Conservation (phyloP, 1,284 basidiomycete species). For the Ustilago curta region DNA sequence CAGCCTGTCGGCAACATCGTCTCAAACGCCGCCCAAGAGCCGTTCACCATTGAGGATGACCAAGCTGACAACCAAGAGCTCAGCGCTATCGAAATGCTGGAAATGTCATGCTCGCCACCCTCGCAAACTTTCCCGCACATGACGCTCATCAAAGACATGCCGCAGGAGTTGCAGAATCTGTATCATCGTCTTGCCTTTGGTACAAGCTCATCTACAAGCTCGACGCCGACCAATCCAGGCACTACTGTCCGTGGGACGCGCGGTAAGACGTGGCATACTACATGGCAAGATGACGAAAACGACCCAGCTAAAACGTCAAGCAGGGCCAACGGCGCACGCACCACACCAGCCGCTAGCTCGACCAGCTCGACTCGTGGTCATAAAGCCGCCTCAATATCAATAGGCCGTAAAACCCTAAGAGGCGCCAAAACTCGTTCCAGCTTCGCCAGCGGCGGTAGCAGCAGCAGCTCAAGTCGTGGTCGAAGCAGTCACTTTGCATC, state of each 20-base stretch:
- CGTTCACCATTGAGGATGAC: not conserved
- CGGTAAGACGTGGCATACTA: slow-evolving; percentile 48
- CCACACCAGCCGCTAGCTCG: not conserved
- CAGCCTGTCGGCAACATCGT: slow-evolving; percentile 3
- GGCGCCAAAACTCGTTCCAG: slow-evolving; percentile 9
- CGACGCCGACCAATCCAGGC: slow-evolving; percentile 6
- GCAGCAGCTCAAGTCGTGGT: slow-evolving; percentile 8
- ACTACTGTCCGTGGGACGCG: slow-evolving; percentile 23
- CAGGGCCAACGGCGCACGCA: not conserved
- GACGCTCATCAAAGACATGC: slow-evolving; percentile 40
- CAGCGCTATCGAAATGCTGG: slow-evolving; percentile 11
- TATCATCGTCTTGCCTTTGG: slow-evolving; percentile 41
- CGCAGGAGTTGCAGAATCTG: slow-evolving; percentile 29
- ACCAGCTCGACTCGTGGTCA: slow-evolving; percentile 14
- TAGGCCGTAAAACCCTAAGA: slow-evolving; percentile 10
- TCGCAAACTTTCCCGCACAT: slow-evolving; percentile 19
- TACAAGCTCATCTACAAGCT: not conserved
- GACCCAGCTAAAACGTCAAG: not conserved
- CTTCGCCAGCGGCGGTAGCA: slow-evolving; percentile 5
- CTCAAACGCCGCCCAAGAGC: slow-evolving; percentile 4
- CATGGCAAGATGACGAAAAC: slow-evolving; percentile 22
- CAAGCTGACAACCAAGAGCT: slow-evolving; percentile 1
- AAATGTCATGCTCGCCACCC: slow-evolving; percentile 32
- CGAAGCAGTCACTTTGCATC: slow-evolving; percentile 21
- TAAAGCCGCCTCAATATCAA: not conserved